Evolutionary conservation across 2,329 filamentous ascomycete species (phyloP).

Genomic region (Fusarium sp.): DNA sequence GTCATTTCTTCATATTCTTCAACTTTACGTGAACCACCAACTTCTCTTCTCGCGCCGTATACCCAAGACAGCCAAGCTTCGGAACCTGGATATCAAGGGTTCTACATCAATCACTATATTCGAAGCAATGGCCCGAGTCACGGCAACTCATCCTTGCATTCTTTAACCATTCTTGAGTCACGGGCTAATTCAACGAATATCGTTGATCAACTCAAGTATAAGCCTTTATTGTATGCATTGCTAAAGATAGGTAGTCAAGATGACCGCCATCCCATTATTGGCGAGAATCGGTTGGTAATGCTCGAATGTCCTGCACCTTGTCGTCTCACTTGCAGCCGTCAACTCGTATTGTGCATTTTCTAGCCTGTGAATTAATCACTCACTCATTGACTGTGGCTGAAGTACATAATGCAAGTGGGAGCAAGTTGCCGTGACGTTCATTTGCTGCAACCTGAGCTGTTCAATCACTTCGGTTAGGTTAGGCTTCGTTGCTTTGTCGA

Average conservation of each 20-base stretch:
- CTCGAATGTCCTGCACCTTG: slow-evolving; percentile 6
- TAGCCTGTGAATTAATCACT: slow-evolving; percentile 21
- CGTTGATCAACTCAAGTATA: neutral
- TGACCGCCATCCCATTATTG: slow-evolving; percentile 19
- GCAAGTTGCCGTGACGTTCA: slow-evolving; percentile 27
- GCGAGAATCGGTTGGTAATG: slow-evolving; percentile 26
- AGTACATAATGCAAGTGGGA: slow-evolving; percentile 19
- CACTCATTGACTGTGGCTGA: slow-evolving; percentile 27
- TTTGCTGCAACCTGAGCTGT: slow-evolving; percentile 15
- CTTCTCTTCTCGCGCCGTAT: neutral
- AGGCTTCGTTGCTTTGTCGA: neutral
- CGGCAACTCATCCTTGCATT: neutral
- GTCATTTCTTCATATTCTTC: neutral
- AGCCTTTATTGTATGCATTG: slow-evolving; percentile 2
- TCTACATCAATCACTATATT: neutral
- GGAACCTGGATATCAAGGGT: neutral
- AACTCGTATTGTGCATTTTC: slow-evolving; percentile 12
- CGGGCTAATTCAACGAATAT: neutral
- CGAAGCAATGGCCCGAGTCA: neutral
- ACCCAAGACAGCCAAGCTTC: neutral
- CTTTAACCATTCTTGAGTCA: neutral
- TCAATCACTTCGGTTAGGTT: neutral
- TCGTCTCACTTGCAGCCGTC: slow-evolving; percentile 34
- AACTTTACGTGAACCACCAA: neutral
- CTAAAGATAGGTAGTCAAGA: slow-evolving; percentile 15